phyloP scores from a whole-genome alignment of 2,329 filamentous ascomycete species.

The Aureobasidium subglaciale region DNA sequence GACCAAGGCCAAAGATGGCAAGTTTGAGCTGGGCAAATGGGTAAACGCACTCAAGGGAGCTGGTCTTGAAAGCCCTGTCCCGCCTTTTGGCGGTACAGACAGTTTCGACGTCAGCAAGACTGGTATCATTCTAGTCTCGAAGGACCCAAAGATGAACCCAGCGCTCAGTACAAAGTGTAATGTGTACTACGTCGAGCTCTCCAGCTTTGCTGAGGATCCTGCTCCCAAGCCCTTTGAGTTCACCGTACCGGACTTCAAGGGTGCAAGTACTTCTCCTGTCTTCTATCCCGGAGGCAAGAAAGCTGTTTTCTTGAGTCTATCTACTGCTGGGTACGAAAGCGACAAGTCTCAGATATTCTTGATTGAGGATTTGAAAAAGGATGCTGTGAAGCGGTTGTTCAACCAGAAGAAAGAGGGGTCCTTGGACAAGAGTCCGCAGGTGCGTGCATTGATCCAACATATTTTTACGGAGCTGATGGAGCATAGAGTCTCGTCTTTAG shows the following conservation, averaged over 20 bases:
- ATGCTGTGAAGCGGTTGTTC: conserved; percentile 52
- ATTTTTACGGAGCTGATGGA: neutral
- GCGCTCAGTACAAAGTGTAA: conserved; percentile 76
- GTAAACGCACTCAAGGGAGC: conserved; percentile 58
- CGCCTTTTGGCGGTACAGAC: conserved; percentile 69
- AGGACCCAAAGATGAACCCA: conserved; percentile 63
- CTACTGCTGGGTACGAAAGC: conserved; percentile 67
- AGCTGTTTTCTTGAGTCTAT: conserved; percentile 75
- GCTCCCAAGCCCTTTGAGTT: conserved; percentile 47
- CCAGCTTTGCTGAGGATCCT: conserved; percentile 50
- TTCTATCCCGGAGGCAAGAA: conserved; percentile 68
- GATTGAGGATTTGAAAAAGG: conserved; percentile 52
- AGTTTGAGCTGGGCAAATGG: conserved; percentile 40
- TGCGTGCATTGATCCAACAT: conserved; percentile 21
- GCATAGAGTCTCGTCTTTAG: conserved; percentile 40
- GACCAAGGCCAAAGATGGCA: conserved; percentile 27
- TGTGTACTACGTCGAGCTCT: conserved; percentile 64
- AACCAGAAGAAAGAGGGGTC: conserved; percentile 51
- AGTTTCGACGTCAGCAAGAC: conserved; percentile 67
- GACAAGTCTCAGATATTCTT: conserved; percentile 67
- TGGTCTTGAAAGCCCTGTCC: conserved; percentile 59
- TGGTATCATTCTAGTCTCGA: conserved; percentile 67
- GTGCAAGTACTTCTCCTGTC: conserved; percentile 58
- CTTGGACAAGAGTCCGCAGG: conserved; percentile 55
- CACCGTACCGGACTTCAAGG: conserved; percentile 52